Base-by-base conservation (phyloP, 2,329 filamentous ascomycete genomes). In the Monosporascus sp. region DNA sequence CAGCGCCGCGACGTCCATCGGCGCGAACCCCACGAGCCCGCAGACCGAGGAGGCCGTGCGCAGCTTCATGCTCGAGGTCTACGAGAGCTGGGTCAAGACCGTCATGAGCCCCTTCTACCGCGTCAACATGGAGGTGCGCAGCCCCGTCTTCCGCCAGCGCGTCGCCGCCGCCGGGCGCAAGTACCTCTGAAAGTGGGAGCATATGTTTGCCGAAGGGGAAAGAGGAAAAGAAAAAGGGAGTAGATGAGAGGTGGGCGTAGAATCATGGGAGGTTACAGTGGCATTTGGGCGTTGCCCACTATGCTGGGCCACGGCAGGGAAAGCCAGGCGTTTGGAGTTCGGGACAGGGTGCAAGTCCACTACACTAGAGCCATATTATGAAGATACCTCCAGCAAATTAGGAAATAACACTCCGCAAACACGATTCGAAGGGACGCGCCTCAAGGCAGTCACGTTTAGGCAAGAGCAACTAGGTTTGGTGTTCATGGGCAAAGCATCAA, bases 61-160 rank as follows among this genome's bases (percentile, higher is more conserved):
- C 68, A 90, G 90, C 72, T 99, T 97, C 75, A 96, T 99, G 75
- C 80, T 82, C 17, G 94, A 99, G 68, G 89, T 97, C 14, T 97
- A 97, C 74, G 94, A 99, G 74, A 91, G 86, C 62, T 99, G 93
- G 87, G 84, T 96, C 60, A 99, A 99, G 79, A 89, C 92, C 14
- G 85, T 92, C 54, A 97, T 99, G 94, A 97, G 85, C 68, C 94
- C 94, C 0, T 99, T 99, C 70, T 97, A 97, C 75, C 80, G 81
- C 51, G 84, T 87, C 52, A 93, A 96, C 60, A 88, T 88, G 79
- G 86, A 89, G 62, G 86, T 99, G 50, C 85, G 80, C 67, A 97
- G 92, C 71, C 88, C 91, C 0, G 82, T 97, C 1, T 99, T 99
- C 70, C 81, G 89, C 60, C 77, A 82, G 52, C 83, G 89, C 65